Evolutionary conservation across 306 rosid genomes (phyloP).

Genomic region (Castanospermum australe): DNA sequence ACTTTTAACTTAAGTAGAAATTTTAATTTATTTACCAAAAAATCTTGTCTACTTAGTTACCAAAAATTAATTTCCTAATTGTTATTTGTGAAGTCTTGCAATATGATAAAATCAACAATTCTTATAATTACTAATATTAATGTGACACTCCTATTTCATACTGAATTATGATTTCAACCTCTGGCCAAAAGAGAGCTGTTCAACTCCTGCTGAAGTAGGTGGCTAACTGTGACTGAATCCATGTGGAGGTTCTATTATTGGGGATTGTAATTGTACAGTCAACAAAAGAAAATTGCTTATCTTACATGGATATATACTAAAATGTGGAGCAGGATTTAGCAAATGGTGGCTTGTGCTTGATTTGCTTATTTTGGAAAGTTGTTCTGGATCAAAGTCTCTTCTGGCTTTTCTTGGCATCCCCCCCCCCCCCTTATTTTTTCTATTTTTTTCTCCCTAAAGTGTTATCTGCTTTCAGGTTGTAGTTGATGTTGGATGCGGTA

Average conservation of each 20-base stretch:
- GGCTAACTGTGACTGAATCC: not conserved
- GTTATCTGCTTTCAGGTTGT: constrained; percentile 55
- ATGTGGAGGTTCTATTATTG: not conserved
- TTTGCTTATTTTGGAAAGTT: not conserved
- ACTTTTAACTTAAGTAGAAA: too few species aligned
- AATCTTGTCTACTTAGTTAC: too few species aligned
- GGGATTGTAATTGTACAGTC: not conserved
- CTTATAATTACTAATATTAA: too few species aligned
- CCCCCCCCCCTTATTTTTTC: too few species aligned
- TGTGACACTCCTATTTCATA: not conserved
- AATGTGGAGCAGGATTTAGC: not conserved
- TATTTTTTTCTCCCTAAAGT: not conserved
- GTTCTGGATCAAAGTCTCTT: not conserved
- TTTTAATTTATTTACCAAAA: too few species aligned
- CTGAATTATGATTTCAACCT: not conserved
- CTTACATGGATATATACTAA: not conserved
- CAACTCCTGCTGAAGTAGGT: not conserved
- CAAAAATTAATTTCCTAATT: too few species aligned
- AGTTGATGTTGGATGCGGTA: constrained; percentile 84
- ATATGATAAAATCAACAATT: too few species aligned
- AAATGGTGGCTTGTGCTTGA: not conserved
- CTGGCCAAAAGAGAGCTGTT: not conserved
- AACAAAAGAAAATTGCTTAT: not conserved
- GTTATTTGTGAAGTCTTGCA: too few species aligned
- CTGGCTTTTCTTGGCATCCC: not conserved